Conservation (phyloP, 148 eudicot genomes). For the Linanthus parryae region DNA sequence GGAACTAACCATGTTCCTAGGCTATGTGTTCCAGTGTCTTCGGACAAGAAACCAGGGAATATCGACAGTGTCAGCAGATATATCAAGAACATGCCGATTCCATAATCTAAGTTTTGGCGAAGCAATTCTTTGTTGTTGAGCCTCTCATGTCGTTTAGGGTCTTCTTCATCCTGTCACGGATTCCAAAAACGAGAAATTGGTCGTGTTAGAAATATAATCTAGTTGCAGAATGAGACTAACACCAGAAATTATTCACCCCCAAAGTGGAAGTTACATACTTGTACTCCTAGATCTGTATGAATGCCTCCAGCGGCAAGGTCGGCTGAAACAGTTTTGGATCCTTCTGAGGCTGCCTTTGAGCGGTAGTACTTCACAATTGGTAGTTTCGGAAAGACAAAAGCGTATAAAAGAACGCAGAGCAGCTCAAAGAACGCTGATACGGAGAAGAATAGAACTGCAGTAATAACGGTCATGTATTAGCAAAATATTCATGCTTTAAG, state of each 20-base stretch:
- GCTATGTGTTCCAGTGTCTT: constrained; percentile 49
- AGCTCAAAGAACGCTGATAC: constrained; percentile 33
- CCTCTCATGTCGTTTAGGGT: constrained; percentile 15
- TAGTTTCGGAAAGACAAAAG: constrained; percentile 39
- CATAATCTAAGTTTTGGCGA: constrained; percentile 37
- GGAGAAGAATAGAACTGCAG: constrained; percentile 45
- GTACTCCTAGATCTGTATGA: constrained; percentile 2
- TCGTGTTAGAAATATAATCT: too few species aligned
- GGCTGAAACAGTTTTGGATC: constrained; percentile 46
- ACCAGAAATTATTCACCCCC: too few species aligned
- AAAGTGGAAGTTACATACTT: too few species aligned
- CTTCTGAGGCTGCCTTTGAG: constrained; percentile 45
- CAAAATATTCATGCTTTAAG: too few species aligned
- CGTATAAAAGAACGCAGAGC: constrained; percentile 33
- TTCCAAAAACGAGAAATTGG: too few species aligned
- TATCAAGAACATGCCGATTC: constrained; percentile 34
- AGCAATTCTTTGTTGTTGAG: constrained; percentile 34
- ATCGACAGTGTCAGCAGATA: constrained; percentile 43
- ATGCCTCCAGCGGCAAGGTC: constrained; percentile 51
- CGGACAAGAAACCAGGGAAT: constrained; percentile 62
- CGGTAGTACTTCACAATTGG: constrained; percentile 46
- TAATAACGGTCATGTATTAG: too few species aligned
- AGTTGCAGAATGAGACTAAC: too few species aligned
- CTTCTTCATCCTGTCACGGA: constrained; percentile 20
- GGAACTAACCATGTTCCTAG: constrained; percentile 45